phyloP scores from a whole-genome alignment of 2,329 filamentous ascomycete species.

The Colletotrichum brevisporum region DNA sequence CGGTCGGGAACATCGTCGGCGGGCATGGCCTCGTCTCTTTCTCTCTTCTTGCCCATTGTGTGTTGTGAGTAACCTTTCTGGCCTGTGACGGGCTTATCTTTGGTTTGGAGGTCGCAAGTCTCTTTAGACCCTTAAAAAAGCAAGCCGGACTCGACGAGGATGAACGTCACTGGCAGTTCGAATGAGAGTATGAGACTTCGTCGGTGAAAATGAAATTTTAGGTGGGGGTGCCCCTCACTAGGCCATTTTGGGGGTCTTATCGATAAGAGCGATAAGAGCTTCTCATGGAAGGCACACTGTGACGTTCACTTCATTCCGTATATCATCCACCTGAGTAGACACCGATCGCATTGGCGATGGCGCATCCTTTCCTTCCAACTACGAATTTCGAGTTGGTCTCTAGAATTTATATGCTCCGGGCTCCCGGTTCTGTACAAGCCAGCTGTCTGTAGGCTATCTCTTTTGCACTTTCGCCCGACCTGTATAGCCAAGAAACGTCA shows the following conservation, averaged over 20 bases:
- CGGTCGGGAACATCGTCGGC: conserved; percentile 60
- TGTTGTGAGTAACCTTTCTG: background rate
- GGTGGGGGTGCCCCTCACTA: conserved; percentile 58
- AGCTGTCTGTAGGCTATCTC: too few species aligned
- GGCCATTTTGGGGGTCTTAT: conserved; percentile 46
- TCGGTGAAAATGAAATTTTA: conserved; percentile 54
- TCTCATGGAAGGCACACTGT: background rate
- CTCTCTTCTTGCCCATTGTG: conserved; percentile 66
- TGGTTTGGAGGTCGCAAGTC: background rate
- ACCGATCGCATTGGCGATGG: background rate
- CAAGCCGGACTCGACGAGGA: background rate
- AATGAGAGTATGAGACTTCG: conserved; percentile 11
- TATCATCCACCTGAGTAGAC: too few species aligned
- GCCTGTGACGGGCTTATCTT: background rate
- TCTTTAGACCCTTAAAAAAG: background rate
- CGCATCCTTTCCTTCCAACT: too few species aligned
- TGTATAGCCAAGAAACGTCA: too few species aligned
- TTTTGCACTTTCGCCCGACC: too few species aligned
- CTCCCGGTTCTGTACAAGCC: too few species aligned
- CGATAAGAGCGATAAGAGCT: conserved; percentile 6
- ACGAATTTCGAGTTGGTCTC: too few species aligned
- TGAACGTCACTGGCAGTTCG: conserved; percentile 22
- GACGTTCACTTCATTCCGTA: too few species aligned
- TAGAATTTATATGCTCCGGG: too few species aligned
- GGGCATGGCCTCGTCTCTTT: conserved; percentile 61